Evolutionary conservation across 352 stramenopile genomes (phyloP), one percentile per base, ranked within the genome.

Genomic region (Globisporangium barbulae): DNA sequence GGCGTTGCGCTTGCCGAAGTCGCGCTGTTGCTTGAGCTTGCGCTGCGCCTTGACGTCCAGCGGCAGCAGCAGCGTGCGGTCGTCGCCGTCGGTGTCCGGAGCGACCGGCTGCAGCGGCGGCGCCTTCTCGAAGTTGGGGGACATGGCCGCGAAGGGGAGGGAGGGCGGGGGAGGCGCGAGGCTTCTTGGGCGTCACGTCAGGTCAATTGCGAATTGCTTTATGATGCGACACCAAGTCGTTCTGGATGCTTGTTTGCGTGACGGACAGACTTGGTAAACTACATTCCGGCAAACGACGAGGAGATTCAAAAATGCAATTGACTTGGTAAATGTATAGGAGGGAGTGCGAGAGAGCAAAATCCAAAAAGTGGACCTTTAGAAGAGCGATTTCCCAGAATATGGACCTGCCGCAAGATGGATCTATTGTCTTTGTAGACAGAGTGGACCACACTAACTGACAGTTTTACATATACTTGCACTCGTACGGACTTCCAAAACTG

Each of bases 11-110:
- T 78, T 79, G 50, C 69, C 69, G 5, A 74, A 66, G 60, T 88
- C 79, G 55, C 79, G 81, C 64, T 81, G 72, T 61, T 89, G 76
- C 74, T 89, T 89, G 65, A 89, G 67, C 63, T 89, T 85, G 74
- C 79, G 79, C 62, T 85, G 79, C 42, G 71, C 59, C 61, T 89
- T 90, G 73, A 66, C 85, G 68, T 79, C 62, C 45, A 48, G 28
- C 15, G 33, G 56, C 41, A 53, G 31, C 25, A 53, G 31, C 45
- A 45, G 44, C 1, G 31, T 37, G 25, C 41, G 42, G 39, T 50
- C 39, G 49, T 65, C 59, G 53, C 35, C 30, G 41, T 61, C 61
- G 10, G 17, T 15, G 52, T 42, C 25, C 25, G 33, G 17, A 13
- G 19, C 39, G n/a, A 35, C 49, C 17, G 60, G 37, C 28, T 37